These are phyloP conservation scores for Jamesozyma spencerorum DNA, from an alignment of 805 yeast species.

Conservation along the genomic window DNA sequence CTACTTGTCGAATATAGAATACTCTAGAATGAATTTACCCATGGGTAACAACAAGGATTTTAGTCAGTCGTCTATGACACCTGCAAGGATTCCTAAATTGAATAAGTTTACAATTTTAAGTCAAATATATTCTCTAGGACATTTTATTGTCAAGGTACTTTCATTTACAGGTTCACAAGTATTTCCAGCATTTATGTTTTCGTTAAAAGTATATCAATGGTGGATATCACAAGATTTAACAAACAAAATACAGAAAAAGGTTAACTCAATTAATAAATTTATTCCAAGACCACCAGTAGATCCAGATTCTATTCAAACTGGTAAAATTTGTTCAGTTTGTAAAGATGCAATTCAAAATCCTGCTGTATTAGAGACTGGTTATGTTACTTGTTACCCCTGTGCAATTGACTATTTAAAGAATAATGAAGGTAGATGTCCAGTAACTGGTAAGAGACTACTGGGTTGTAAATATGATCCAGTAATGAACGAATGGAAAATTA, in stretches of 20 bases:
- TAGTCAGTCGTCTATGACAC: no score
- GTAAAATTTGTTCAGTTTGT: constrained; percentile 62
- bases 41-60: not conserved
- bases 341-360: constrained; percentile 58
- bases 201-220: constrained; percentile 84
- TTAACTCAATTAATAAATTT: constrained; percentile 37
- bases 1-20: constrained; percentile 50
- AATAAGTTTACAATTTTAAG: constrained; percentile 21
- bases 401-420: constrained; percentile 55
- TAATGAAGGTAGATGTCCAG: constrained; percentile 58
- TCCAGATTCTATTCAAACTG: not conserved
- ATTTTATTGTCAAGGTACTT: constrained; percentile 8
- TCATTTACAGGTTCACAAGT: constrained; percentile 34
- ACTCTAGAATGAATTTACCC: constrained; percentile 35
- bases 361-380: constrained; percentile 84
- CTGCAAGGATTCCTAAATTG: constrained; percentile 27
- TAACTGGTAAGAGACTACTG: constrained; percentile 60
- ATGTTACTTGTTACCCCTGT: constrained; percentile 82
- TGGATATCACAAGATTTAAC: constrained; percentile 77
- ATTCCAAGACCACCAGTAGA: constrained; percentile 24
- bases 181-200: constrained; percentile 74
- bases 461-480: constrained; percentile 61
- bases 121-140: constrained; percentile 10
- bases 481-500: constrained; percentile 57
- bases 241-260: constrained; percentile 42